phyloP scores from a whole-genome alignment of 345 rosid genomes.

The Leavenworthia alabamica region DNA sequence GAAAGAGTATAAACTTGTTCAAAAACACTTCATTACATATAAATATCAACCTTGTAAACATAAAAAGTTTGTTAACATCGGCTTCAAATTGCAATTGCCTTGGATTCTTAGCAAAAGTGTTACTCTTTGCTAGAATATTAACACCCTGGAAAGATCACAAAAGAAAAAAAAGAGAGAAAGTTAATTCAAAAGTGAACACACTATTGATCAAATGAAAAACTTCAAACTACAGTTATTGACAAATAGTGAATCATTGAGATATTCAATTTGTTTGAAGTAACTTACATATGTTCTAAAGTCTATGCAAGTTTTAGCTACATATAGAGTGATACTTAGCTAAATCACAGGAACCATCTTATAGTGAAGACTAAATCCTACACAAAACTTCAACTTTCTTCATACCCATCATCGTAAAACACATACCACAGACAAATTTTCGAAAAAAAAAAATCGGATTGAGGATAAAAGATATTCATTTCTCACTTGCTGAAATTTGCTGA shows the following conservation, averaged over 20 bases:
- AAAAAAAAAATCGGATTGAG: not conserved
- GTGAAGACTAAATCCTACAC: not conserved
- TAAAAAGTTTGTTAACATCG: slow-evolving; percentile 66
- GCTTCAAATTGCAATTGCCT: slow-evolving; percentile 75
- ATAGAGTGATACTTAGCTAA: not conserved
- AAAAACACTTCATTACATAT: not conserved
- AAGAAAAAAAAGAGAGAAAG: not conserved
- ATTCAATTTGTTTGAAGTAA: not conserved
- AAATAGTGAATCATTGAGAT: slow-evolving; percentile 3
- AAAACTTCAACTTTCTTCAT: slow-evolving; percentile 4
- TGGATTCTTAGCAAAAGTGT: slow-evolving; percentile 59
- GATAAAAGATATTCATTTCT: not conserved
- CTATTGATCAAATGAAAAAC: not conserved
- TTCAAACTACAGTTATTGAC: not conserved
- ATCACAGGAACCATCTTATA: not conserved
- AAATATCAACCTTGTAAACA: slow-evolving; percentile 57
- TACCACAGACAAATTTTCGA: not conserved
- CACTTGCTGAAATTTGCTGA: slow-evolving; percentile 36
- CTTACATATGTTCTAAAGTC: not conserved
- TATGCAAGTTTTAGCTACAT: not conserved
- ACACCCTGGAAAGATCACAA: slow-evolving; percentile 52
- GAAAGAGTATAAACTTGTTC: not conserved
- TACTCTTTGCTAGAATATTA: slow-evolving; percentile 57
- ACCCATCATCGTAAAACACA: not conserved
- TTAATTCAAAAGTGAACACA: not conserved